Evolutionary conservation across 2,329 filamentous ascomycete species (phyloP).

Genomic region (Dactylella cylindrospora): DNA sequence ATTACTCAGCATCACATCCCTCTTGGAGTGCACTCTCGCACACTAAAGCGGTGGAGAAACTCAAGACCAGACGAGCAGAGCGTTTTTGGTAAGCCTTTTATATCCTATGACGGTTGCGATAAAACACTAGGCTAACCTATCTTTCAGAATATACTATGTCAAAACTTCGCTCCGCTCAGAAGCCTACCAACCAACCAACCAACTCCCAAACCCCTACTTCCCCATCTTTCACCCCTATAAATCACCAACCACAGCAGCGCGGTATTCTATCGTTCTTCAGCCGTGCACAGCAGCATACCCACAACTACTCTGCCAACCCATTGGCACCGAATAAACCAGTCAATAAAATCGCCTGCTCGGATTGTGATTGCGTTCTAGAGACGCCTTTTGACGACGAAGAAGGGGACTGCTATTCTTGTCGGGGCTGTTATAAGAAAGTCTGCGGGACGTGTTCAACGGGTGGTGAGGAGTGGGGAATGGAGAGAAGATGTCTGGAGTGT

Average conservation of each 20-base stretch:
- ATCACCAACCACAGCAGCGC: constrained; percentile 18
- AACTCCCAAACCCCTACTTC: neutral
- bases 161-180: constrained; percentile 47
- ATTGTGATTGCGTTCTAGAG: constrained; percentile 24
- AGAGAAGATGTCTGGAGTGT: constrained; percentile 39
- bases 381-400: constrained; percentile 37
- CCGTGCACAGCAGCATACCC: constrained; percentile 4
- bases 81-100: constrained; percentile 43
- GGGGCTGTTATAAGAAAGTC: constrained; percentile 32
- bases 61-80: constrained; percentile 45
- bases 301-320: neutral
- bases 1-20: constrained; percentile 40
- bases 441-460: constrained; percentile 38
- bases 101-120: neutral
- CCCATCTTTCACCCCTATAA: constrained; percentile 5
- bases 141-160: constrained; percentile 47
- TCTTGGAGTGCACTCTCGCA: constrained; percentile 36
- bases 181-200: constrained; percentile 12
- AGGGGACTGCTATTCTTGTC: constrained; percentile 25
- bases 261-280: constrained; percentile 35
- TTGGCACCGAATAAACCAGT: neutral
- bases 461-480: constrained; percentile 42
- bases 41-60: constrained; percentile 47
- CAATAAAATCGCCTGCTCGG: constrained; percentile 12
- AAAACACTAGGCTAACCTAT: neutral